Conservation (phyloP, 139 green algal species). For the Auxenochlorella pyrenoidosa region DNA sequence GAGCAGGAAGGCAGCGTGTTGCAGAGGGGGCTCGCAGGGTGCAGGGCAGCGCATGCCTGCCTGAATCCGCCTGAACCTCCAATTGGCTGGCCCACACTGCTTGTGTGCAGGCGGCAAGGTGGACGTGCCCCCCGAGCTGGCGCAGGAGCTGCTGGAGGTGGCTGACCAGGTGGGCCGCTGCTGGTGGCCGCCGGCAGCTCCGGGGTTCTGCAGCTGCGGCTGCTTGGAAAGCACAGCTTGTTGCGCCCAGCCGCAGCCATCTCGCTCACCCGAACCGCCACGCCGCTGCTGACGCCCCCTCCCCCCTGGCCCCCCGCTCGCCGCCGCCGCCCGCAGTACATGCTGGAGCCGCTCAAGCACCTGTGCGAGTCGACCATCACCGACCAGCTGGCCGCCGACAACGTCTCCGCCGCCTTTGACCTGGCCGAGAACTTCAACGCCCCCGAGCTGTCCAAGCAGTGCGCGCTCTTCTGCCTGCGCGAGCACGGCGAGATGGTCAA, state of each 20-base stretch:
- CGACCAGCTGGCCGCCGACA: slow-evolving; percentile 78
- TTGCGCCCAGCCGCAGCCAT: no score
- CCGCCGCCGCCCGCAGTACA: slow-evolving; percentile 72
- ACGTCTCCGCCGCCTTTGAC: slow-evolving; percentile 80
- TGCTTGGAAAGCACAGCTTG: no score
- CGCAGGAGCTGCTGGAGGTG: slow-evolving; percentile 78
- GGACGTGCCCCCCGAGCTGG: slow-evolving; percentile 72
- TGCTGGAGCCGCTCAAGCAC: slow-evolving; percentile 94
- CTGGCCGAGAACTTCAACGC: slow-evolving; percentile 88
- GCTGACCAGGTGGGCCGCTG: slow-evolving; percentile 60
- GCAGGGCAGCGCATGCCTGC: background rate
- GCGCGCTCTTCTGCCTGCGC: slow-evolving; percentile 91
- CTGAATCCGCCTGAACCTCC: background rate
- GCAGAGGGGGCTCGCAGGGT: background rate
- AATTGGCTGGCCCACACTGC: background rate
- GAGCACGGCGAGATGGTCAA: slow-evolving; percentile 74
- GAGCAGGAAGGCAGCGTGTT: background rate
- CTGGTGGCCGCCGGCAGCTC: no score
- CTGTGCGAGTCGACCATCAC: slow-evolving; percentile 91
- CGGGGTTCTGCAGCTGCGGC: no score
- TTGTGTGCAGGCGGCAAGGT: slow-evolving; percentile 54
- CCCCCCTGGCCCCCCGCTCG: no score
- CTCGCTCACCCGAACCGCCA: no score
- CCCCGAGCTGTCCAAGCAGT: slow-evolving; percentile 79
- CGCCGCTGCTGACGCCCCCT: no score